Percentiles rank a stretch among this genome's conserved stretches.
phyloP scores from a whole-genome alignment of 2,329 filamentous ascomycete genomes.

The Myrmaecium sp. region DNA sequence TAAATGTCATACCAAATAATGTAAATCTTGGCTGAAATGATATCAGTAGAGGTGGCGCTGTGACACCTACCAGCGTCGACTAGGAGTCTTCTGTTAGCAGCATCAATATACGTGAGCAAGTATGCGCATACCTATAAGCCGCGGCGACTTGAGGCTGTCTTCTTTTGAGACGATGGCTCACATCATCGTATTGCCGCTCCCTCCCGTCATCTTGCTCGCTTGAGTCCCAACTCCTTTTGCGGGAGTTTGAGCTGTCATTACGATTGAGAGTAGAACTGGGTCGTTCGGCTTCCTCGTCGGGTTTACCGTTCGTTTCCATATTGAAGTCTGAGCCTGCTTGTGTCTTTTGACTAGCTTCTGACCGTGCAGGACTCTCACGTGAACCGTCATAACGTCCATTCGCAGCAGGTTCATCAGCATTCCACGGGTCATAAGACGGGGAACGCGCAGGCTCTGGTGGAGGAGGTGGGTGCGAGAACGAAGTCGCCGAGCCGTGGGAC shows the following conservation, averaged over 20 bases:
- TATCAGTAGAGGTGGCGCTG: too few relatives aligned
- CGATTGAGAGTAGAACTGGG: slow-evolving; percentile 10
- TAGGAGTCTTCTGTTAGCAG: too few relatives aligned
- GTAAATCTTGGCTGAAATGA: too few relatives aligned
- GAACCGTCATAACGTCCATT: slow-evolving; percentile 9
- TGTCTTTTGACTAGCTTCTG: slow-evolving; percentile 18
- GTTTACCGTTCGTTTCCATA: slow-evolving; percentile 6
- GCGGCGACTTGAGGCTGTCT: slow-evolving; percentile 16
- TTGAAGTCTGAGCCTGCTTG: slow-evolving; percentile 19
- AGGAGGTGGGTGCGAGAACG: slow-evolving; percentile 7
- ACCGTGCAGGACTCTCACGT: slow-evolving; percentile 14
- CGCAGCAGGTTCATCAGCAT: slow-evolving; percentile 7
- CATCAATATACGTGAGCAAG: too few relatives aligned
- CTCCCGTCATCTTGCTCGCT: slow-evolving; percentile 14
- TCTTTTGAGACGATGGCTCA: slow-evolving; percentile 17
- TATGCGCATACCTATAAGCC: slow-evolving; percentile 15
- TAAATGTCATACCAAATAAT: too few relatives aligned
- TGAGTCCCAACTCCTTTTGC: slow-evolving; percentile 21
- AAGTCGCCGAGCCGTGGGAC: neutral
- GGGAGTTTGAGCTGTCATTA: slow-evolving; percentile 15
- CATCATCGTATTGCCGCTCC: slow-evolving; percentile 18
- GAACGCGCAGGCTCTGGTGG: slow-evolving; percentile 8
- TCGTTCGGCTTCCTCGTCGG: slow-evolving; percentile 5
- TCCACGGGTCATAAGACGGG: slow-evolving; percentile 9
- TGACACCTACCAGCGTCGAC: too few relatives aligned